These are phyloP conservation scores for Acacia melanoxylon DNA, from an alignment of 306 rosid genomes.

Conservation along the genomic window DNA sequence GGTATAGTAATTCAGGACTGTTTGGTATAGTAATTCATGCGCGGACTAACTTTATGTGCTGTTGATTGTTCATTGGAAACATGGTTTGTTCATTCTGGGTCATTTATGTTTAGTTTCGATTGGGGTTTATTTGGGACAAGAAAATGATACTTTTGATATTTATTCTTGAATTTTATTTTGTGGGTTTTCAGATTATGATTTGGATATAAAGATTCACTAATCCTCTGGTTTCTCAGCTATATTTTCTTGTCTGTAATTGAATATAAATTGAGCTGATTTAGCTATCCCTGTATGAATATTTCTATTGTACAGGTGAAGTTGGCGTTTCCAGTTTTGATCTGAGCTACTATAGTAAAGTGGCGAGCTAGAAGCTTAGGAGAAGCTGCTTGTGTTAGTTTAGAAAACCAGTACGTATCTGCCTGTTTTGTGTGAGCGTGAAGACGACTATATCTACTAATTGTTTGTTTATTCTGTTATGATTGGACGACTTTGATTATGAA, in stretches of 20 bases:
- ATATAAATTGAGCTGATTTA: constrained; percentile 10
- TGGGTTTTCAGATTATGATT: neutral
- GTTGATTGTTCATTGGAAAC: neutral
- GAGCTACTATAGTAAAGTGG: constrained; percentile 16
- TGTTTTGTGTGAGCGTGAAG: constrained; percentile 11
- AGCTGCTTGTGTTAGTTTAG: constrained; percentile 23
- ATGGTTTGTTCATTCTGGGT: neutral
- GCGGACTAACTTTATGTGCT: neutral
- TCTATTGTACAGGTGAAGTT: constrained; percentile 33
- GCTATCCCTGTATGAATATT: constrained; percentile 22
- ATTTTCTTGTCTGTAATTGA: constrained; percentile 11
- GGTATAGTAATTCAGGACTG: no score
- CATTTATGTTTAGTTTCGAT: neutral
- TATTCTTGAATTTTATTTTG: constrained; percentile 15
- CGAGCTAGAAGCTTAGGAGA: constrained; percentile 25
- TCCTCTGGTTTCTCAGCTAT: constrained; percentile 3
- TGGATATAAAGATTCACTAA: neutral
- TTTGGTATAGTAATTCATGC: neutral
- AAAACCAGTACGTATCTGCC: neutral
- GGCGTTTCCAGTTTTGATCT: constrained; percentile 32
- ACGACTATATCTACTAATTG: neutral
- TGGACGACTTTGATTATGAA: constrained; percentile 22
- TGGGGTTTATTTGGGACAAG: neutral
- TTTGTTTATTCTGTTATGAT: neutral
- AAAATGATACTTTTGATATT: neutral